Evolutionary conservation across 176 grass and related monocot species (phyloP).

Genomic region (Panicum miliaceum): DNA sequence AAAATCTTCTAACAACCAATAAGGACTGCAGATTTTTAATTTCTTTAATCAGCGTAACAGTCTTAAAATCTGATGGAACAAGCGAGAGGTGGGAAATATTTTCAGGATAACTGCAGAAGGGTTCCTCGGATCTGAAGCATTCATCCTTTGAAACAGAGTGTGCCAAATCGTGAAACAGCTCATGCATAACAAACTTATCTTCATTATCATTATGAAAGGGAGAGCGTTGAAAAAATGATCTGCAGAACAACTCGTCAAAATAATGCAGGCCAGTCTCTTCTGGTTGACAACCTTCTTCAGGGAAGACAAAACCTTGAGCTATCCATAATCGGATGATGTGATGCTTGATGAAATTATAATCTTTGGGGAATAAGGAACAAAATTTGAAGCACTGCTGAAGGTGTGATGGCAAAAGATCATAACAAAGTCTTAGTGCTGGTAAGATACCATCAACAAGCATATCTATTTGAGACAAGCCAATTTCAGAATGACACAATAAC

Average conservation of each 20-base stretch:
- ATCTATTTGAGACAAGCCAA: conserved; percentile 7
- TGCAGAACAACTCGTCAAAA: conserved; percentile 10
- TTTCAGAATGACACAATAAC: conserved; percentile 11
- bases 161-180: conserved; percentile 28
- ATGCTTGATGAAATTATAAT: not conserved
- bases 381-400: conserved; percentile 28
- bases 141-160: conserved; percentile 14
- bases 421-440: conserved; percentile 1
- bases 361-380: conserved; percentile 24
- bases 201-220: not conserved
- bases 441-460: not conserved
- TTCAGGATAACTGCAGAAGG: conserved; percentile 12
- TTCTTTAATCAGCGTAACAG: not conserved
- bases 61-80: conserved; percentile 16
- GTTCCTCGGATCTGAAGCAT: conserved; percentile 9
- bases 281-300: not conserved
- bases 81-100: conserved; percentile 19
- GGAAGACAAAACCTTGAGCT: not conserved
- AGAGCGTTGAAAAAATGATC: conserved; percentile 21
- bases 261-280: not conserved
- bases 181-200: conserved; percentile 13
- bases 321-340: conserved; percentile 1
- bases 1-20: not conserved
- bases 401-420: conserved; percentile 18
- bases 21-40: not conserved